Base-by-base conservation (phyloP, 2,329 filamentous ascomycete species). In the Thermothelomyces thermophilus region DNA sequence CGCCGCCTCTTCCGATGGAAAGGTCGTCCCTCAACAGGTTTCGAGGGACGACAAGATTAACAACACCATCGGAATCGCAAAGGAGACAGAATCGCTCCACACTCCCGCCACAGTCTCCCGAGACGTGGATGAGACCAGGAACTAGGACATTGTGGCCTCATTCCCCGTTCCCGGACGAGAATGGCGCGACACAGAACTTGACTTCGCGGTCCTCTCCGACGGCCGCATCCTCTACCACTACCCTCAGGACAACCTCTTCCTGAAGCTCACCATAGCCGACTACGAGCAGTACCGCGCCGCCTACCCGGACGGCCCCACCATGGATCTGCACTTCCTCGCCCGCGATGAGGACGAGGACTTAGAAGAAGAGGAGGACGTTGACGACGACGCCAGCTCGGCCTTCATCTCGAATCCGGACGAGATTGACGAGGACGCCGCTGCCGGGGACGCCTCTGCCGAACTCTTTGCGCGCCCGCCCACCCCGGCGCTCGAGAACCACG, bases 371-470 rank as follows among this genome's bases (percentile, higher is more conserved):
- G 16, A 31, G 3, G 14, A 17, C 3, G 10, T 5, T 16, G 35
- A 41, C 10, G 40, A 48, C 11, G 36, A 20, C 2, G 19, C 33
- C 5, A 52, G 41, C 41, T 48, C 46, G 2, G 50, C 35, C 13
- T 48, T 46, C 36, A 22, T 52, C 19, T 34, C 24, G 2, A 19
- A 46, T 17, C 50, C 45, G 2, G 40, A 52, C 8, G 40, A 51
- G 11, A 31, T 14, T 31, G 30, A 31, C 30, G n/a, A 28, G 13
- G 26, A 41, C n/a, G 8, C 11, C 19, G 20, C 24, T n/a, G n/a
- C n/a, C n/a, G n/a, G n/a, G n/a, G n/a, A n/a, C n/a, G n/a, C n/a
- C n/a, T n/a, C n/a, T n/a, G n/a, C n/a, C 9, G 17, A 20, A 20
- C 41, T n/a, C 22, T 35, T 7, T 16, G 19, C 16, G 5, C 36